Evolutionary conservation across 176 grass and related monocot genomes (phyloP), one percentile per base, ranked within the genome.

Genomic region (Aegilops speltoides): DNA sequence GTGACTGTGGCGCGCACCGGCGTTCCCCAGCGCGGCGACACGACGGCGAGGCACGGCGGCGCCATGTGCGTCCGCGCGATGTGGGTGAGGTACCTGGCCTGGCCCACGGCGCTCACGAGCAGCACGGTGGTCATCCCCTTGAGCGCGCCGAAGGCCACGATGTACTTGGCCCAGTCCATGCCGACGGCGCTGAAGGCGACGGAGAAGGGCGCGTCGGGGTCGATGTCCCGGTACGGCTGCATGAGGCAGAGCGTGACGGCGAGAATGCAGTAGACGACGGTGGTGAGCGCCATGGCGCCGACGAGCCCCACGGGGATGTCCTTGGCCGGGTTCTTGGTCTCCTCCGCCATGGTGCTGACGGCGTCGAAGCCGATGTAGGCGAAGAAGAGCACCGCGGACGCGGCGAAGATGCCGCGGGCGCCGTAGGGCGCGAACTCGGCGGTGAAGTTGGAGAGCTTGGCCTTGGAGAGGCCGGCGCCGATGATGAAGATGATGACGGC

Each of bases 331-430:
- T 98, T 86, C 83, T 50, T 83, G 61, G 95, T 98, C 89, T 98
- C 95, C 87, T 98, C 95, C 0, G 95, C 95, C 93, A 95, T 98
- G 80, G 95, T 98, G 34, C 75, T 85, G 15, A 98, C 95, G 34
- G 95, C 95, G 76, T 98, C 95, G 83, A 98, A 98, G 7, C 95
- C 95, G 33, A 95, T 85, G 82, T 98, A 98, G 2, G 95, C 93
- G 45, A 98, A 98, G 89, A 98, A 98, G 73, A 98, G 89, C 31
- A 98, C 95, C 0, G 93, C 95, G 0, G 95, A 95, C 1, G 93
- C 87, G 6, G 77, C 40, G 71, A 98, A 95, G 60, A 98, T 23
- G 19, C 95, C 93, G 5, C 88, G 87, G 0, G 23, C 56, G n/a
- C 95, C 95, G 76, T 68, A 86, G 9, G 89, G 95, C 20, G 80